Conservation (phyloP, 164 flowering plant genomes). For the Echeveria elegans region DNA sequence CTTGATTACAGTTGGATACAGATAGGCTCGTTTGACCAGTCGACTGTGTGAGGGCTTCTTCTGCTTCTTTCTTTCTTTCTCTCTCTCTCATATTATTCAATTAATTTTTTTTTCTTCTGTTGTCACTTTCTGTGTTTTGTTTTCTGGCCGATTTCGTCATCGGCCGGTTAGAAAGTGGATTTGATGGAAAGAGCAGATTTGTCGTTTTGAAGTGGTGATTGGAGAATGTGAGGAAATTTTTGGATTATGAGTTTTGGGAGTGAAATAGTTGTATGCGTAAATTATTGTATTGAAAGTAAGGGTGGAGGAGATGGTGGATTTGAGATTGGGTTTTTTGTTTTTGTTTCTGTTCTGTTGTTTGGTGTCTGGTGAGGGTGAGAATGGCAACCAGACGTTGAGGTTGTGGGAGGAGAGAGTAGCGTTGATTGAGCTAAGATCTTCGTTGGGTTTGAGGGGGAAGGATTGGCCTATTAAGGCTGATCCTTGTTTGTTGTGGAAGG, state of each 20-base stretch:
- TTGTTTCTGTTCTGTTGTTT: conserved; percentile 20
- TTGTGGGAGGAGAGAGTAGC: conserved; percentile 33
- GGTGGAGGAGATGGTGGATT: conserved; percentile 33
- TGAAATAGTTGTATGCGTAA: neutral
- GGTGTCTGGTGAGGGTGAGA: conserved; percentile 20
- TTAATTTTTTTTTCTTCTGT: no score
- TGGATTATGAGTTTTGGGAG: neutral
- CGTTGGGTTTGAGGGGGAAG: conserved; percentile 61
- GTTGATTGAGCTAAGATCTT: conserved; percentile 53
- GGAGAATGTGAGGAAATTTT: no score
- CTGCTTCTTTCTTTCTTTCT: no score
- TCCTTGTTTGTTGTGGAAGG: conserved; percentile 46
- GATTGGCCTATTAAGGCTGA: conserved; percentile 80
- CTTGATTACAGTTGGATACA: neutral
- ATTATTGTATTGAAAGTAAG: neutral
- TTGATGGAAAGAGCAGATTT: neutral
- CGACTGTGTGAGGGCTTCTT: neutral
- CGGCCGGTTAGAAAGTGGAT: neutral
- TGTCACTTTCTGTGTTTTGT: neutral
- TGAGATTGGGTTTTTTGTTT: conserved; percentile 13
- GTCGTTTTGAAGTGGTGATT: neutral
- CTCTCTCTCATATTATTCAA: neutral
- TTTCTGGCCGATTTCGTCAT: neutral
- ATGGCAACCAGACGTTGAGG: conserved; percentile 13
- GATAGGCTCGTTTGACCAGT: conserved; percentile 3